Base-by-base conservation (phyloP, 2,329 filamentous ascomycete genomes). In the Pseudocercospora macadamiae region DNA sequence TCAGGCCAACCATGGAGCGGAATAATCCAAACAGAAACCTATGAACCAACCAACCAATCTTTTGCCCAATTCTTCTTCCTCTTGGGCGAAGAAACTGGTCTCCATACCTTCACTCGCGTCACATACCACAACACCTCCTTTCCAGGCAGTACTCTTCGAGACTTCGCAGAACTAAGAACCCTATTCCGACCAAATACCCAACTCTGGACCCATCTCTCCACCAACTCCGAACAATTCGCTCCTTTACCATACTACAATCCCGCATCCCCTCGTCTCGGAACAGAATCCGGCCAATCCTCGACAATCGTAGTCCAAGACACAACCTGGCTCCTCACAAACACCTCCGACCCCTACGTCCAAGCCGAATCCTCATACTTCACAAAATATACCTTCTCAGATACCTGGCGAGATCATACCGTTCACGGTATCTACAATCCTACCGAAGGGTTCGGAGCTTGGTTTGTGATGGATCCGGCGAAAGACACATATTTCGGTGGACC, bases 61-160 rank as follows among this genome's bases (percentile, higher is more conserved):
- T 74, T 88, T 14, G 80, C 87, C 65, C 85, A 87, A 66, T 88
- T 87, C 70, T 88, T 83, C 83, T 88, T 88, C 64, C 72, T 88
- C 2, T 76, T 82, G 9, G 84, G 86, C 44, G 82, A 81, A 1
- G 85, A 88, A 69, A 87, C 85, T 0, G 85, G 85, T 0, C 69
- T 87, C 32, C 85, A 88, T 66, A 82, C 80, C 0, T 88, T 87
- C 70, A 83, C 79, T 57, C 80, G 84, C n/a, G 71, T 86, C 8
- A 77, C 80, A 0, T 88, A 88, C 64, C 75, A 83, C 69, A 87
- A 86, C 67, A 77, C 80, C 57, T 81, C 79, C 0, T 80, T 74
- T 1, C 84, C 83, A 0, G 83, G 82, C n/a, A n/a, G n/a, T n/a
- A n/a, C n/a, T 59, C 71, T 86, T 51, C 76, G 85, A 9, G 84